Conservation (phyloP, 192 early-diverging fungal species). For the Radiomyces spectabilis region DNA sequence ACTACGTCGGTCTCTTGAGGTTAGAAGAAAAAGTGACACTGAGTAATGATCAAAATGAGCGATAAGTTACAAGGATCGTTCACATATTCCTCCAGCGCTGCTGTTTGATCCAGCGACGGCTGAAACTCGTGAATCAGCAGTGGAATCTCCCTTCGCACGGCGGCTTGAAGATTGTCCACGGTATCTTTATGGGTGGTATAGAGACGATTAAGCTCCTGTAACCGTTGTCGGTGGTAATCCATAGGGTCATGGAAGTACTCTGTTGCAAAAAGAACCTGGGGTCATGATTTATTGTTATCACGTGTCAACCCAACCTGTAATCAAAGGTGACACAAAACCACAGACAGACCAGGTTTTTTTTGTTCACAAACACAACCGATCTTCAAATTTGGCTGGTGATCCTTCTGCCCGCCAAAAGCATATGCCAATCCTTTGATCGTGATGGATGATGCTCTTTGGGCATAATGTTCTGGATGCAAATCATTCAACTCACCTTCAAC, state of each 20-base stretch:
- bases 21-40: neutral
- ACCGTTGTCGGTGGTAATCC: conserved; percentile 1
- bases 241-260: neutral
- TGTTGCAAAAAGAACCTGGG: neutral
- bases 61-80: conserved; percentile 17
- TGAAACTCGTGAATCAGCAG: conserved; percentile 11
- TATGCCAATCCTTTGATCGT: too few species aligned
- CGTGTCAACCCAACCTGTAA: too few species aligned
- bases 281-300: too few species aligned
- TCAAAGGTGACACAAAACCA: too few species aligned
- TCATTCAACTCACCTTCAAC: too few species aligned
- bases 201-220: conserved; percentile 3
- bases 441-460: too few species aligned
- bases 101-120: neutral
- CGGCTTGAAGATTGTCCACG: conserved; percentile 20
- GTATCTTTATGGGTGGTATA: conserved; percentile 1
- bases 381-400: too few species aligned
- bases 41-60: neutral
- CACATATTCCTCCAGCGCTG: conserved; percentile 14
- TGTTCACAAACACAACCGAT: too few species aligned
- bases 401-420: too few species aligned
- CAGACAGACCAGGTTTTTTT: too few species aligned
- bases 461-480: too few species aligned
- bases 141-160: conserved; percentile 18
- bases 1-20: conserved; percentile 11